A percentile compares a stretch with the other conserved stretches of the same genome.
Conservation (phyloP, 306 rosid species). For the Glycine soja region DNA sequence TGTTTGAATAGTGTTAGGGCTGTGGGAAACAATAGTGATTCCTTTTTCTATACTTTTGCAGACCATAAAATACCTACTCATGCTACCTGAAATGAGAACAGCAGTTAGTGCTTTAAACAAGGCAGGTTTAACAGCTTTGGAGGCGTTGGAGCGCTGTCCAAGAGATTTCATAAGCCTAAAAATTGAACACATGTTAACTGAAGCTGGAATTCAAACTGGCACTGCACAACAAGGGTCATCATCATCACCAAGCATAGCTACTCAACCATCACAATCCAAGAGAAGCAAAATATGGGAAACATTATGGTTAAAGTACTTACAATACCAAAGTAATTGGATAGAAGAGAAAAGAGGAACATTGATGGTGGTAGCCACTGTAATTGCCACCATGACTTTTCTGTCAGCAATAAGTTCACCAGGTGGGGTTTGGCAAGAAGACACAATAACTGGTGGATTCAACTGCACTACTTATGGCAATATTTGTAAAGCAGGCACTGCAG, state of each 20-base stretch:
- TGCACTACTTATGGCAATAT: not conserved
- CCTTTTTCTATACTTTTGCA: not conserved
- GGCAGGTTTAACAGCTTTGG: slow-evolving; percentile 4
- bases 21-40: not conserved
- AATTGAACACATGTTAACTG: slow-evolving; percentile 10
- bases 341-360: slow-evolving; percentile 24
- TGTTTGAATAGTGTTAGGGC: no score
- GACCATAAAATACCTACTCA: slow-evolving; percentile 33
- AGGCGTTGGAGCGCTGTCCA: not conserved
- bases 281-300: not conserved
- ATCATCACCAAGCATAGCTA: not conserved
- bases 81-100: slow-evolving; percentile 10
- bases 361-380: slow-evolving; percentile 49
- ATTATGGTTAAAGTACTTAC: slow-evolving; percentile 1
- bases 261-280: not conserved
- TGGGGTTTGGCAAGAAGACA: slow-evolving; percentile 47
- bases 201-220: not conserved
- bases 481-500: slow-evolving; percentile 47
- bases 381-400: slow-evolving; percentile 45
- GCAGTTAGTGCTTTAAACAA: not conserved
- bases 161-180: slow-evolving; percentile 37
- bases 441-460: not conserved
- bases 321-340: slow-evolving; percentile 36
- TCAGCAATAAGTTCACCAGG: slow-evolving; percentile 43
- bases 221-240: not conserved